Percentiles rank a stretch among this genome's conserved stretches.
These are phyloP conservation scores for Ophiostoma himal-ulmi DNA, from an alignment of 2,329 filamentous ascomycete genomes.

Conservation along the genomic window DNA sequence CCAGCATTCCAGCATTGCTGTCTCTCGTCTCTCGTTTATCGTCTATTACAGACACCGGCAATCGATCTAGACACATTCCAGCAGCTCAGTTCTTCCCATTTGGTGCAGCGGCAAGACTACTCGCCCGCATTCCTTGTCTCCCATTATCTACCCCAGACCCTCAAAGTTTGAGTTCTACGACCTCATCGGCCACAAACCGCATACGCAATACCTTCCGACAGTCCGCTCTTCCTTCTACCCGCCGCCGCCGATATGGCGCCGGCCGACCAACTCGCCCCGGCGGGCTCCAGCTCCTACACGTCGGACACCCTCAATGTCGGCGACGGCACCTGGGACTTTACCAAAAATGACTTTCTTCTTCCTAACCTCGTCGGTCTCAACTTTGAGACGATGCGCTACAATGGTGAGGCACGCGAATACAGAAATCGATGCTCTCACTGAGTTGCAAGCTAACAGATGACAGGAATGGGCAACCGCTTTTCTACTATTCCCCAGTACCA, in stretches of 20 bases:
- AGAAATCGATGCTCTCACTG: neutral
- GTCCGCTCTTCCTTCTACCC: constrained; percentile 9
- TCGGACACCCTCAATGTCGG: constrained; percentile 71
- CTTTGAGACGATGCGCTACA: constrained; percentile 77
- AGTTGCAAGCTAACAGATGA: neutral
- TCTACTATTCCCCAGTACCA: constrained; percentile 64
- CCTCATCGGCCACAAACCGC: neutral
- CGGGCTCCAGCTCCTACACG: constrained; percentile 66
- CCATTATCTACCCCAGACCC: neutral
- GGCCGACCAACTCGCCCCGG: constrained; percentile 56
- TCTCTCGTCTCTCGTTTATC: neutral
- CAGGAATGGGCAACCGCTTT: constrained; percentile 80
- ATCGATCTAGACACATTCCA: neutral
- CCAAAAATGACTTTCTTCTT: constrained; percentile 69
- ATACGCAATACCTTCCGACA: neutral
- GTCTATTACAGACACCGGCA: neutral
- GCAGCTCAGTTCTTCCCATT: neutral
- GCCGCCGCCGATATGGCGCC: constrained; percentile 53
- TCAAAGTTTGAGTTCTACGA: neutral
- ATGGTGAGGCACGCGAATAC: constrained; percentile 51
- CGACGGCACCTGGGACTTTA: constrained; percentile 77
- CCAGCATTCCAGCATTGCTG: neutral
- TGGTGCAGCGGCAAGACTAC: neutral
- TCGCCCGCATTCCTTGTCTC: neutral
- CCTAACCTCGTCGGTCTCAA: constrained; percentile 72